phyloP scores from a whole-genome alignment of 2,329 filamentous ascomycete genomes.

The Talaromyces marneffei region DNA sequence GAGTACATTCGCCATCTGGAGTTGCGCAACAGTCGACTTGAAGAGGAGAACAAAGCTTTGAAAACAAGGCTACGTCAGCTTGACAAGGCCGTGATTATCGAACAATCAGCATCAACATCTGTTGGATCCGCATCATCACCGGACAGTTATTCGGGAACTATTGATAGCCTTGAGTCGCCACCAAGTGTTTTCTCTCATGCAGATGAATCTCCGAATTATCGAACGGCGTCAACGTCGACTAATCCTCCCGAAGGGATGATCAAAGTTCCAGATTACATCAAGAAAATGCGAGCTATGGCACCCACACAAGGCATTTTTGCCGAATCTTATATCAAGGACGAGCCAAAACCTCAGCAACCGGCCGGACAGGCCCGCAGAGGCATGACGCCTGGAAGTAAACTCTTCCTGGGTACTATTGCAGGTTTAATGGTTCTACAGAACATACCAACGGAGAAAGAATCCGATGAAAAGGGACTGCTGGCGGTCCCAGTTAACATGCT shows the following conservation, averaged over 20 bases:
- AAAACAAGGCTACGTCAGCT: constrained; percentile 76
- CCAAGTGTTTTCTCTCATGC: constrained; percentile 37
- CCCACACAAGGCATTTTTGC: constrained; percentile 31
- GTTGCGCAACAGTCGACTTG: constrained; percentile 75
- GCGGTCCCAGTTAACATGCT: constrained; percentile 58
- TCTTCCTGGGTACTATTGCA: constrained; percentile 89
- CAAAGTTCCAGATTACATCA: constrained; percentile 40
- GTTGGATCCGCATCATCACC: constrained; percentile 37
- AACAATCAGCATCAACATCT: constrained; percentile 34
- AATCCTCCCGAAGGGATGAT: constrained; percentile 40
- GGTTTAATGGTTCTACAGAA: constrained; percentile 89
- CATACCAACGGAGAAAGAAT: constrained; percentile 60
- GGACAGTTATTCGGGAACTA: constrained; percentile 34
- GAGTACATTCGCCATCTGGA: constrained; percentile 94
- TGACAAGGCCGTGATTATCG: constrained; percentile 52
- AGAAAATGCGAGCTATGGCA: constrained; percentile 35
- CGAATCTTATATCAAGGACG: constrained; percentile 35
- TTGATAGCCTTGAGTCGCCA: constrained; percentile 31
- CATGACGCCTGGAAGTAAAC: constrained; percentile 58
- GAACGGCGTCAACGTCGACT: constrained; percentile 26
- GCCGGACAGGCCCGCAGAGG: constrained; percentile 42
- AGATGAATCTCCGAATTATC: constrained; percentile 30
- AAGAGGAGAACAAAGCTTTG: constrained; percentile 74
- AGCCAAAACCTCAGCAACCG: constrained; percentile 19
- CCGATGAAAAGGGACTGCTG: constrained; percentile 61